These are phyloP conservation scores for Dictyostelium intermedium DNA, from an alignment of 78 protist genomes.

Conservation along the genomic window DNA sequence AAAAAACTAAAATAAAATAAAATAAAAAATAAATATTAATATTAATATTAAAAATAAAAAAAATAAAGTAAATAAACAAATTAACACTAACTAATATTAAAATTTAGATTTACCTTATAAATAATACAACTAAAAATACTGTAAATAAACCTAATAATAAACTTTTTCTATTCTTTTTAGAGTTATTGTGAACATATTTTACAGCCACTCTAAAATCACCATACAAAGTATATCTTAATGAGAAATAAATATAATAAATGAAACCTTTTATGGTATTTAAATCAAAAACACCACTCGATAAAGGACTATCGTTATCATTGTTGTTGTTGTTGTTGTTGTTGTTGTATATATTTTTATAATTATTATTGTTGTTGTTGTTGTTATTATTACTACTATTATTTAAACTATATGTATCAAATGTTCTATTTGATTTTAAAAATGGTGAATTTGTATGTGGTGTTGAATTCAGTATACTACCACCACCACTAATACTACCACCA, in stretches of 20 bases:
- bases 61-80: not conserved
- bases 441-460: constrained; percentile 17
- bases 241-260: not conserved
- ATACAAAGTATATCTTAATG: constrained; percentile 26
- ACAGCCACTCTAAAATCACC: constrained; percentile 75
- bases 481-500: not conserved
- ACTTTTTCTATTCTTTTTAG: constrained; percentile 37
- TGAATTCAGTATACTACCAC: not conserved
- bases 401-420: not conserved
- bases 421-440: not conserved
- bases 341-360: not conserved
- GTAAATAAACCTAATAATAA: constrained; percentile 78
- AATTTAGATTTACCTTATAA: constrained; percentile 12
- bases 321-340: not conserved
- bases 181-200: constrained; percentile 71
- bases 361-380: not conserved
- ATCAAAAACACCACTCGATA: constrained; percentile 1
- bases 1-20: constrained; percentile 26
- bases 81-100: too few species aligned
- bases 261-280: not conserved
- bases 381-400: not conserved
- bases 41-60: not conserved
- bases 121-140: constrained; percentile 77
- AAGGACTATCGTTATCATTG: not conserved
- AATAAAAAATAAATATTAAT: not conserved